These are phyloP conservation scores for Alternaria sp. DNA, from an alignment of 2,329 filamentous ascomycete species.

Conservation along the genomic window DNA sequence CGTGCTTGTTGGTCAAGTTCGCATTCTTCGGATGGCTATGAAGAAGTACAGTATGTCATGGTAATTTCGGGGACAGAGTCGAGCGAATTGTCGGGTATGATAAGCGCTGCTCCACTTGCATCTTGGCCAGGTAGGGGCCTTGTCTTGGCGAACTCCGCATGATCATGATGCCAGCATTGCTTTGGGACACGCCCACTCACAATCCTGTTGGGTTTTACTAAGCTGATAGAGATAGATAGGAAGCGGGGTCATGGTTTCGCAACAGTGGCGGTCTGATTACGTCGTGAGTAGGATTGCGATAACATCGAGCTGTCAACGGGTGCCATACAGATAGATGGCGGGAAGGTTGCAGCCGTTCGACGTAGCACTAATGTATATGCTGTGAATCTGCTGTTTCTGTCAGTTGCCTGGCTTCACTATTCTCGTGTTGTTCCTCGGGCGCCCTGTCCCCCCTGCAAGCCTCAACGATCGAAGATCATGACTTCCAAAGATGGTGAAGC, in stretches of 20 bases:
- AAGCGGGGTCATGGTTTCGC: not conserved
- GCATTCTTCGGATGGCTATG: not conserved
- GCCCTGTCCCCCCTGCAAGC: not conserved
- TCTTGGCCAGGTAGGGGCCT: not conserved
- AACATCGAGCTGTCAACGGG: not conserved
- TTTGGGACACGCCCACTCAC: not conserved
- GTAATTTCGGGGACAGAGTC: not conserved
- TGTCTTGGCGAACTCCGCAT: not conserved
- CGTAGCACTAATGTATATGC: not conserved
- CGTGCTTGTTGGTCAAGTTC: not conserved
- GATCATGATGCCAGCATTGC: not conserved
- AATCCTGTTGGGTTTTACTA: not conserved
- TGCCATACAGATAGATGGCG: not conserved
- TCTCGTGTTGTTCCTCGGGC: not conserved
- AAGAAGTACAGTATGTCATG: not conserved
- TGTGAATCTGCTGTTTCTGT: not conserved
- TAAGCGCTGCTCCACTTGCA: not conserved
- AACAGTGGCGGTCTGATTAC: not conserved
- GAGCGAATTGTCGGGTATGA: not conserved
- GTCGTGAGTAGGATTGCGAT: not conserved
- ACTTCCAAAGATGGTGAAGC: not conserved
- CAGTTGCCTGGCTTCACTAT: not conserved
- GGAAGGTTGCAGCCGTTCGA: not conserved
- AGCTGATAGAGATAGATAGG: not conserved
- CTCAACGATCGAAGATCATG: not conserved